Conservation (phyloP, 495 filamentous ascomycete genomes). For the Penicillium manginii region DNA sequence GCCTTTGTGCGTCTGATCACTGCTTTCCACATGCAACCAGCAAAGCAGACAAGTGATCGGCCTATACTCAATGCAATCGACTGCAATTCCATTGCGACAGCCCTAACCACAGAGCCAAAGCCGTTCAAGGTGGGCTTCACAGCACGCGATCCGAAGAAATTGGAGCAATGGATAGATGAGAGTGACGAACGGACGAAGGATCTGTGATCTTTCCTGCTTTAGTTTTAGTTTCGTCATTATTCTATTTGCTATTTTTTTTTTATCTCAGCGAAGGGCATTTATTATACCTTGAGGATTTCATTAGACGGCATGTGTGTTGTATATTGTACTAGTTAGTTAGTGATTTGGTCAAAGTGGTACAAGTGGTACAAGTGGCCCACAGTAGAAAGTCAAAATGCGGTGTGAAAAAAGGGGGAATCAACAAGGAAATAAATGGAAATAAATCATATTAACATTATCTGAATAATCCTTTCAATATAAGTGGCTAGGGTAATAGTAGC, state of each 20-base stretch:
- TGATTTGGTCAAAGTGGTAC: neutral
- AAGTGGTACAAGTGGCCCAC: neutral
- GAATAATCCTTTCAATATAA: neutral
- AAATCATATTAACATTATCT: neutral
- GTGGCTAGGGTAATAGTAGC: no score
- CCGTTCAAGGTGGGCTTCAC: constrained; percentile 64
- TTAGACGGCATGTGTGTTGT: no score
- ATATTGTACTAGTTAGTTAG: neutral
- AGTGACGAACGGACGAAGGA: constrained; percentile 63
- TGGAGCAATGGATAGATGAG: constrained; percentile 56
- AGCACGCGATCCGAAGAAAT: constrained; percentile 45
- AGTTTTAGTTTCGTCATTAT: neutral
- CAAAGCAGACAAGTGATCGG: constrained; percentile 42
- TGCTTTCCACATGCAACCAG: constrained; percentile 60
- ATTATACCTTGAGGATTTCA: no score
- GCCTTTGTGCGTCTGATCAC: constrained; percentile 70
- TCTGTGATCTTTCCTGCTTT: constrained; percentile 32
- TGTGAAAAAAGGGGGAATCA: neutral
- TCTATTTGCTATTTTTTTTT: neutral
- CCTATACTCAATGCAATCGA: constrained; percentile 64
- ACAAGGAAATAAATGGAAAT: neutral
- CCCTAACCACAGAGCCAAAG: constrained; percentile 72
- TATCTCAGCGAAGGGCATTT: neutral
- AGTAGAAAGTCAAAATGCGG: neutral
- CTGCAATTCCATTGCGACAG: constrained; percentile 65